phyloP scores from a whole-genome alignment of 2,329 filamentous ascomycete genomes.

The Diplocarpon mali region DNA sequence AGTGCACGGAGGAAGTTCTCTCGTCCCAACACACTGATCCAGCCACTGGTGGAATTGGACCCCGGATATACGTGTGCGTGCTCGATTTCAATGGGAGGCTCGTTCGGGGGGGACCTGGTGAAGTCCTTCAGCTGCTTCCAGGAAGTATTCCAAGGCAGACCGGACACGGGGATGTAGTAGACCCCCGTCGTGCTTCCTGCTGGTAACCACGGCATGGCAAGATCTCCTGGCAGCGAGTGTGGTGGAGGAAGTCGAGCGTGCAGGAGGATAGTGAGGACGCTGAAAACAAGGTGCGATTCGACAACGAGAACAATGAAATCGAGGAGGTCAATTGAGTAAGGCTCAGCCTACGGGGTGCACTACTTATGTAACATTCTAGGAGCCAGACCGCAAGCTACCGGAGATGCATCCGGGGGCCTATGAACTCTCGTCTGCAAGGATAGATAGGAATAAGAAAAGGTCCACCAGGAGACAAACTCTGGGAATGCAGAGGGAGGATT shows the following conservation, averaged over 20 bases:
- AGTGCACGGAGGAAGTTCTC: conserved; percentile 15
- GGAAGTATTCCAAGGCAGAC: conserved; percentile 16
- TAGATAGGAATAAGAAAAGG: too few relatives aligned
- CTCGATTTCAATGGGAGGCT: conserved; percentile 17
- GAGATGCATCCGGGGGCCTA: not conserved
- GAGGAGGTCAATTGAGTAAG: not conserved
- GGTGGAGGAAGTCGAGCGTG: not conserved
- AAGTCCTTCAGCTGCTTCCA: conserved; percentile 24
- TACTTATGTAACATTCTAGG: not conserved
- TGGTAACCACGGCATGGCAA: conserved; percentile 9
- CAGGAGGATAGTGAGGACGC: not conserved
- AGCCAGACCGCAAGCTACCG: not conserved
- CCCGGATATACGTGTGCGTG: conserved; percentile 20
- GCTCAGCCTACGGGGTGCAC: not conserved
- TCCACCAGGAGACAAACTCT: too few relatives aligned
- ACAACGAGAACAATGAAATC: not conserved
- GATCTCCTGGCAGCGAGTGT: not conserved
- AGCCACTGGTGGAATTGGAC: conserved; percentile 11
- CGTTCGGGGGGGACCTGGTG: conserved; percentile 10
- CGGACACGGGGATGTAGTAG: conserved; percentile 14
- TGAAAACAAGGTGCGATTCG: not conserved
- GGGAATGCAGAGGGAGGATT: too few relatives aligned
- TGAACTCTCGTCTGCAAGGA: too few relatives aligned
- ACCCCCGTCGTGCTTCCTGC: conserved; percentile 12
- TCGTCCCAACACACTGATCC: conserved; percentile 19